phyloP scores from a whole-genome alignment of 352 stramenopile species.

The Peronospora tabacina region DNA sequence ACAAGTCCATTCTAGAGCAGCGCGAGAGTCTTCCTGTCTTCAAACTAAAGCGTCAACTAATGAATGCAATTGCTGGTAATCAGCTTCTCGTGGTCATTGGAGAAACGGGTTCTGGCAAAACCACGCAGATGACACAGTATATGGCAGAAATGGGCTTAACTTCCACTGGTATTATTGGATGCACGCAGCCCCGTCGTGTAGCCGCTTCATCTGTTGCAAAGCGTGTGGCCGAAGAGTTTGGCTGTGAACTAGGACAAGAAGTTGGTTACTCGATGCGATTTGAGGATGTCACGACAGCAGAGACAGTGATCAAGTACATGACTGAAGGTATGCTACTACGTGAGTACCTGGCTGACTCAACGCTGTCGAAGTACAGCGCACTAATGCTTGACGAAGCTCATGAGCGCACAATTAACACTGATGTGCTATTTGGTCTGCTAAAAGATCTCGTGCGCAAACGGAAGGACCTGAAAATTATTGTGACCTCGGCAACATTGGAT shows the following conservation, averaged over 20 bases:
- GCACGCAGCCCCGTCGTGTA: slow-evolving; percentile 96
- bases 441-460: slow-evolving; percentile 83
- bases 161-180: slow-evolving; percentile 95
- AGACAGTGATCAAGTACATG: slow-evolving; percentile 99
- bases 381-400: slow-evolving; percentile 99
- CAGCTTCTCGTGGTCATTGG: slow-evolving; percentile 98
- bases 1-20: slow-evolving; percentile 94
- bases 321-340: slow-evolving; percentile 99
- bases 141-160: slow-evolving; percentile 96
- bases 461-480: slow-evolving; percentile 87
- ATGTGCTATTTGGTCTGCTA: slow-evolving; percentile 96
- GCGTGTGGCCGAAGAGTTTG: slow-evolving; percentile 95
- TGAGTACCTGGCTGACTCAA: slow-evolving; percentile 96
- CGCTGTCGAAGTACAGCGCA: slow-evolving; percentile 91
- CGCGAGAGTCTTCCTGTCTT: slow-evolving; percentile 94
- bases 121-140: slow-evolving; percentile 99
- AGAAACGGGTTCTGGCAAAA: slow-evolving; percentile 98
- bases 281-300: slow-evolving; percentile 71
- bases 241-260: slow-evolving; percentile 88
- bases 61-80: slow-evolving; percentile 92
- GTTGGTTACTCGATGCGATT: slow-evolving; percentile 91
- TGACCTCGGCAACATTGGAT: slow-evolving; percentile 93
- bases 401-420: slow-evolving; percentile 97
- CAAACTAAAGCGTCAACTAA: slow-evolving; percentile 93
- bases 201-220: slow-evolving; percentile 96